Conservation (phyloP, 2,329 filamentous ascomycete species). For the Annulohypoxylon truncatum region DNA sequence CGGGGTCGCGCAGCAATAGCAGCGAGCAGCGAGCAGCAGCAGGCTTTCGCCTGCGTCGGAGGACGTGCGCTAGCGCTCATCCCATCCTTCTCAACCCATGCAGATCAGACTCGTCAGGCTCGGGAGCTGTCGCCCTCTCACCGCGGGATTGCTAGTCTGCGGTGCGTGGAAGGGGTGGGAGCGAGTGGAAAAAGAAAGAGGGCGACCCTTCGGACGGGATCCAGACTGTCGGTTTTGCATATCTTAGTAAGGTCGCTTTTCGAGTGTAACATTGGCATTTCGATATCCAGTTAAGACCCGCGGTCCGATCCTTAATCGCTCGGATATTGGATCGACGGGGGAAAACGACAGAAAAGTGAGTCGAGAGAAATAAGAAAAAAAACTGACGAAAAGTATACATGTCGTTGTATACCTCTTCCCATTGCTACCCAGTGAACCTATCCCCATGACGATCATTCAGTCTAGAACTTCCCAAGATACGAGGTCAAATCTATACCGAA, state of each 20-base stretch:
- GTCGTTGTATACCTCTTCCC: background rate
- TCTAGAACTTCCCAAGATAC: constrained; percentile 22
- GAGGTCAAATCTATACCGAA: constrained; percentile 19
- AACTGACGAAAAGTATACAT: background rate
- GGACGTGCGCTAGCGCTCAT: constrained; percentile 30
- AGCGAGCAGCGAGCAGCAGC: background rate
- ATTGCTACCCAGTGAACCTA: constrained; percentile 1
- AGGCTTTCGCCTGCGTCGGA: constrained; percentile 33
- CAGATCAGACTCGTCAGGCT: constrained; percentile 31
- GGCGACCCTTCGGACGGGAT: constrained; percentile 18
- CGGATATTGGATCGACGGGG: constrained; percentile 10
- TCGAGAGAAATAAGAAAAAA: background rate
- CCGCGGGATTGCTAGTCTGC: background rate
- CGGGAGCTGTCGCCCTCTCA: constrained; percentile 15
- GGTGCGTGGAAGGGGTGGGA: background rate
- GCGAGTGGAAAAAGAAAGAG: background rate
- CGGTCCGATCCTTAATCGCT: constrained; percentile 21
- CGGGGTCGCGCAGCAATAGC: background rate
- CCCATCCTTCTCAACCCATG: constrained; percentile 1
- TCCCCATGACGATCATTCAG: constrained; percentile 18
- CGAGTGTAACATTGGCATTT: constrained; percentile 6
- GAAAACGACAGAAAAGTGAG: background rate
- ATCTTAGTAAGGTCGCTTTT: constrained; percentile 24
- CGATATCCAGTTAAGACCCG: constrained; percentile 23
- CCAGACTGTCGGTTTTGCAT: constrained; percentile 37